A percentile compares a stretch with the other conserved stretches of the same genome.
Evolutionary conservation across 768 basidiomycete genomes (phyloP).

Genomic region (Leccinum imitatum): DNA sequence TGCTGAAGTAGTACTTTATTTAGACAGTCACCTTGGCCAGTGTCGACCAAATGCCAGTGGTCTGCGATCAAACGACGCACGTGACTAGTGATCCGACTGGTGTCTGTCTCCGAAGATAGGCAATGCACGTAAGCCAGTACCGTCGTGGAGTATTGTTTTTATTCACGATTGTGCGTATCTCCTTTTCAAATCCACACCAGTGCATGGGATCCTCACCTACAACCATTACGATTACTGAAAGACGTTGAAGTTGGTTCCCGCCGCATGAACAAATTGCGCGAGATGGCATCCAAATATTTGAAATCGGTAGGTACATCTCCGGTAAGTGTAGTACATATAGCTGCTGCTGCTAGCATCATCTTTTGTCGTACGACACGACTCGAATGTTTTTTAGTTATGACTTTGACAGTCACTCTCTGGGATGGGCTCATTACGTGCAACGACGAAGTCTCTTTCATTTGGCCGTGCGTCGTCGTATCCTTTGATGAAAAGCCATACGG

Average conservation of each 20-base stretch:
- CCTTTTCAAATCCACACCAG: background rate
- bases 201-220: no score
- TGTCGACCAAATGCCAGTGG: no score
- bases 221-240: background rate
- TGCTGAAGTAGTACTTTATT: background rate
- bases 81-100: no score
- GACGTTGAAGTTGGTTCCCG: background rate
- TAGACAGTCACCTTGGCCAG: background rate
- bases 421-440: conserved; percentile 17
- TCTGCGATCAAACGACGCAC: background rate
- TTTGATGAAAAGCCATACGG: background rate
- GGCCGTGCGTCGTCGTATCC: conserved; percentile 19
- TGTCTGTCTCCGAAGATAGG: no score
- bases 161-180: background rate
- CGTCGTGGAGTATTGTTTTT: background rate
- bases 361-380: background rate
- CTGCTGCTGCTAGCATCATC: background rate
- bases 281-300: background rate
- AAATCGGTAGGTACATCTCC: conserved; percentile 9
- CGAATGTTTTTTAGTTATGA: conserved; percentile 6
- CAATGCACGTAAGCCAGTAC: background rate
- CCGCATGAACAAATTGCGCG: background rate
- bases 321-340: conserved; percentile 1
- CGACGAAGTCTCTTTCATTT: conserved; percentile 23
- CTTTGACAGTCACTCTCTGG: conserved; percentile 18